Evolutionary conservation across 2,329 filamentous ascomycete genomes (phyloP).

Genomic region (Amylocarpus encephaloides): DNA sequence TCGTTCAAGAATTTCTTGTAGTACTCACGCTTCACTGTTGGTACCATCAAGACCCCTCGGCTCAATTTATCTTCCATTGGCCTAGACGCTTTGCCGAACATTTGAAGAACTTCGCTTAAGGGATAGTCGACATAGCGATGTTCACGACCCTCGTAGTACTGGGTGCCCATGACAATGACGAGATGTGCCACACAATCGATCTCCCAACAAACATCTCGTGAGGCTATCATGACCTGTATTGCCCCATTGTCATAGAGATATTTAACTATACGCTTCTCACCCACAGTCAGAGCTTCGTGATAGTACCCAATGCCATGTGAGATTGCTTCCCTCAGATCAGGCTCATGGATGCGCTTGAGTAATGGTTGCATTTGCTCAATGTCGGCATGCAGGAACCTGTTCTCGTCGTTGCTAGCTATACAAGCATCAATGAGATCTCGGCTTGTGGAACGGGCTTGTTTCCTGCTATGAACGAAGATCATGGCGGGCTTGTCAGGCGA

Average conservation of each 20-base stretch:
- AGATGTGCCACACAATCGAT: slow-evolving; percentile 81
- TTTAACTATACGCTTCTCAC: slow-evolving; percentile 89
- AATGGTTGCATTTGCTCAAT: slow-evolving; percentile 76
- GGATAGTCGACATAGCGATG: slow-evolving; percentile 97
- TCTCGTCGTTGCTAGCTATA: slow-evolving; percentile 82
- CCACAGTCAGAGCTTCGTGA: slow-evolving; percentile 83
- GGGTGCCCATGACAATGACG: slow-evolving; percentile 94
- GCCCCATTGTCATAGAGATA: slow-evolving; percentile 76
- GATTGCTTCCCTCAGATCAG: slow-evolving; percentile 78
- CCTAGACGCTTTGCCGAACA: slow-evolving; percentile 90
- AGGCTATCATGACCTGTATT: slow-evolving; percentile 65
- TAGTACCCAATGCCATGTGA: slow-evolving; percentile 96
- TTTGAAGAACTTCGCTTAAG: slow-evolving; percentile 88
- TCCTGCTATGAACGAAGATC: slow-evolving; percentile 86
- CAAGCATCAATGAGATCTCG: slow-evolving; percentile 84
- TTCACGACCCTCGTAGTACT: slow-evolving; percentile 93
- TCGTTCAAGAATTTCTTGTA: slow-evolving; percentile 99
- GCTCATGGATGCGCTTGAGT: slow-evolving; percentile 77
- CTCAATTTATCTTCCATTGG: slow-evolving; percentile 72
- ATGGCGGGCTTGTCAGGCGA: slow-evolving; percentile 85
- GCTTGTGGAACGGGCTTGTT: slow-evolving; percentile 83
- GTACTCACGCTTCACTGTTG: slow-evolving; percentile 89
- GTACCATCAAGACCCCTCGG: slow-evolving; percentile 93
- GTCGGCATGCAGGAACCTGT: slow-evolving; percentile 85
- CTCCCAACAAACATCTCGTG: slow-evolving; percentile 94